A percentile compares a stretch with the other conserved stretches of the same genome.
Evolutionary conservation across 2,329 filamentous ascomycete species (phyloP).

Genomic region (Calonectria henricotiae): DNA sequence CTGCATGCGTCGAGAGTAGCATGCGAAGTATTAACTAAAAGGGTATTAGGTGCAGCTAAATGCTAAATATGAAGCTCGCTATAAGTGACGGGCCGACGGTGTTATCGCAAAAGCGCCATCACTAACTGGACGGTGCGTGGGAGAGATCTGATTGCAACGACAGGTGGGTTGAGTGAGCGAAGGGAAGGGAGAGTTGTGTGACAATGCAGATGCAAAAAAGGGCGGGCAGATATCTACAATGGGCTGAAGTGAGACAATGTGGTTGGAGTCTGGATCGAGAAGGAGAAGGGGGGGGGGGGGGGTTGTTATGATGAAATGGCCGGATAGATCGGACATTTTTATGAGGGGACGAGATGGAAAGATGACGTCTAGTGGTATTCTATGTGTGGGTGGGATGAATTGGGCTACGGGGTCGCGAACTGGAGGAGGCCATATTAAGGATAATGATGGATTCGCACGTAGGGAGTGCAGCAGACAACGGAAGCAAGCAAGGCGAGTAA

Average conservation of each 20-base stretch:
- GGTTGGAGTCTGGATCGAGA: slow-evolving; percentile 14
- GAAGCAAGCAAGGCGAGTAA: background rate
- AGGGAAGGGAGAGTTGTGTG: background rate
- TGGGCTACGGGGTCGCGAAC: slow-evolving; percentile 7
- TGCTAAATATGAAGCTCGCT: slow-evolving; percentile 21
- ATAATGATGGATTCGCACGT: background rate
- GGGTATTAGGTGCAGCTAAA: slow-evolving; percentile 22
- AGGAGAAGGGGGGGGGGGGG: background rate
- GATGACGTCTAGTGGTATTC: slow-evolving; percentile 11
- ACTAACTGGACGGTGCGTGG: background rate
- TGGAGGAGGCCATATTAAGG: slow-evolving; percentile 6
- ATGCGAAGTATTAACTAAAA: background rate
- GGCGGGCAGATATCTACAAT: slow-evolving; percentile 3
- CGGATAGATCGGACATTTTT: slow-evolving; percentile 26
- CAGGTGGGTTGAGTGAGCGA: background rate
- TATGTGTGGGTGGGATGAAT: slow-evolving; percentile 8
- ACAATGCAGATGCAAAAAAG: slow-evolving; percentile 2
- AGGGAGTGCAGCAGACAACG: background rate
- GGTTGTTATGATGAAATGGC: slow-evolving; percentile 24
- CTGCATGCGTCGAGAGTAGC: slow-evolving; percentile 25
- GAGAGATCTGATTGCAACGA: background rate
- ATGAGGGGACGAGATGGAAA: slow-evolving; percentile 18
- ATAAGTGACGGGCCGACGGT: slow-evolving; percentile 20
- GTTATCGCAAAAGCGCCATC: slow-evolving; percentile 11
- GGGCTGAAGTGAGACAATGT: slow-evolving; percentile 34